Base-by-base conservation (phyloP, 768 basidiomycete species). In the Russula virescens region DNA sequence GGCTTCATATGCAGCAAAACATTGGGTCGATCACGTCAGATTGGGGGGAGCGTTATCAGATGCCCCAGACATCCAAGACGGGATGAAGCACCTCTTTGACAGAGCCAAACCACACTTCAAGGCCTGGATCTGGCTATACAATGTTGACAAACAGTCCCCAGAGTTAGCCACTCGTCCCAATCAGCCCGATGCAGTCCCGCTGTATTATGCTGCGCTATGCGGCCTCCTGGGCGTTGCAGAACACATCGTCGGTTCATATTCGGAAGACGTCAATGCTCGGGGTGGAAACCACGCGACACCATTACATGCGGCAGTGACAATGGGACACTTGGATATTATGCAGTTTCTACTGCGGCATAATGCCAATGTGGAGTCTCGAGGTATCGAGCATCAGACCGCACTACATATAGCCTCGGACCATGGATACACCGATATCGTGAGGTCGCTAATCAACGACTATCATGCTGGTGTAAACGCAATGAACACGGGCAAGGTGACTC, bases 171-270 rank as follows among this genome's bases (percentile, higher is more conserved):
- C 4, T 38, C 4, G 11, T 21, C 21, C 35, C 35, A 11, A 16
- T 3, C 52, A 38, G 7, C 52, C 35, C 13, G 35, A 38, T n/a
- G 35, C 35, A 23, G 4, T 18, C n/a, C 52, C 52, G 14, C 21
- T 53, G 35, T 53, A 53, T 38, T 53, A 53, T n/a, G 52, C 52
- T 23, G 52, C 52, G 11, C n/a, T 53, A 14, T 53, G 52, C 9
- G 52, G 52, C 21, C 38, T 53, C 21, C 21, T 6, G 38, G 35
- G 25, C 21, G 16, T 38, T 13, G n/a, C 31, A 53, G 35, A 53
- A 18, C 52, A 18, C 35, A 34, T 53, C 35, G 1, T 38, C 52
- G 21, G 23, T 25, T 23, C n/a, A 21, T 5, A 53, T 38, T 35
- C 52, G 5, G 1, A 25, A 23, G 35, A 53, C 13, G 23, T 53